A percentile compares a stretch with the other conserved stretches of the same genome.
Conservation (phyloP, 2,329 filamentous ascomycete species). For the Penicillium fuscoglaucum region DNA sequence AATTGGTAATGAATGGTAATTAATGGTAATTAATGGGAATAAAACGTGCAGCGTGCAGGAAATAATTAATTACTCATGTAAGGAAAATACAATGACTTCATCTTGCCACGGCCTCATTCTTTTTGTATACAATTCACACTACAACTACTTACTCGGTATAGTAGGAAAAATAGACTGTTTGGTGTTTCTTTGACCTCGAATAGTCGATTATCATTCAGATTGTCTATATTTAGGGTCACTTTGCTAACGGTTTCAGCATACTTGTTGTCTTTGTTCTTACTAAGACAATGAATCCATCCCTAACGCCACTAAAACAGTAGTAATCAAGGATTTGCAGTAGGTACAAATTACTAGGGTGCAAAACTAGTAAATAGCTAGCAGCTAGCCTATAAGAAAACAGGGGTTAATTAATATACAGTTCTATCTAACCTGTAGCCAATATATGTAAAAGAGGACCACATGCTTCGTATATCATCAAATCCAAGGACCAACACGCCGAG, state of each 20-base stretch:
- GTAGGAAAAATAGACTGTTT: no score
- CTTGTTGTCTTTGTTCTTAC: background rate
- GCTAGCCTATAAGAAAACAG: background rate
- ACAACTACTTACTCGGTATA: background rate
- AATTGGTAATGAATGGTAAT: slow-evolving; percentile 3
- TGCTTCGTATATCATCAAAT: slow-evolving; percentile 15
- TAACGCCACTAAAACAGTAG: background rate
- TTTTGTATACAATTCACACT: background rate
- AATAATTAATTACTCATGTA: slow-evolving; percentile 6
- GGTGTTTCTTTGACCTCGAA: background rate
- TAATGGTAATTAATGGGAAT: slow-evolving; percentile 6
- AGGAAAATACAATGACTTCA: slow-evolving; percentile 9
- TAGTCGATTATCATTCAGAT: background rate
- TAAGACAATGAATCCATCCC: background rate
- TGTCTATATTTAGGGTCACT: background rate
- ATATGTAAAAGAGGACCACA: background rate
- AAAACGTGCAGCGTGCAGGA: background rate
- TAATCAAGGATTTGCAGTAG: background rate
- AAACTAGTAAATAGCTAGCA: background rate
- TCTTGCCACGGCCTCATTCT: background rate
- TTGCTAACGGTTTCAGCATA: background rate
- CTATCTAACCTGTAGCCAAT: background rate
- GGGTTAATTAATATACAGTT: slow-evolving; percentile 10
- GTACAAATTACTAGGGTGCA: background rate
- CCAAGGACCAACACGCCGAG: slow-evolving; percentile 3